Evolutionary conservation across 129 eudicot species (phyloP), one percentile per base, ranked within the genome.

Genomic region (Lonicera japonica): DNA sequence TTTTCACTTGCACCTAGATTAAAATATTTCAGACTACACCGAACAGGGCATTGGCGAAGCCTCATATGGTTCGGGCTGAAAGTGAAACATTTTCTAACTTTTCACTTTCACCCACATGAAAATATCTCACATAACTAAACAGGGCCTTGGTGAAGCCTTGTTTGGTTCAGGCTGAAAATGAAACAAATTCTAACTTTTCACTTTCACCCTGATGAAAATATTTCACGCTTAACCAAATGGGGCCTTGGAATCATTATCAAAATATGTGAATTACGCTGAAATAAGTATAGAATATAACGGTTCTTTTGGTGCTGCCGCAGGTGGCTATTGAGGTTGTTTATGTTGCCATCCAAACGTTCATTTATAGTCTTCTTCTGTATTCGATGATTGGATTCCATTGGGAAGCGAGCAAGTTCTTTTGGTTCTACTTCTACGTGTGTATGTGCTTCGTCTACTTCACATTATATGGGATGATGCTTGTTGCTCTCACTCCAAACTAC

Each of bases 391-490:
- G 95, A 64, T 86, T 74, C 63, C 57, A 63, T 5, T 83, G 84
- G 90, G 20, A 21, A n/a, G 75, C 67, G 5, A 82, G 15, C 8
- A 82, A 72, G 51, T 86, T 86, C 76, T 62, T 82, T 0, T 86
- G 70, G 71, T 82, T 76, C 78, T 82, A 76, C 74, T 82, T 64
- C 75, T 86, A 43, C 52, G 70, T 86, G 14, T 76, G 55, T 39
- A 82, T 74, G 86, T 86, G 82, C 59, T 86, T 86, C 34, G 67
- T 69, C 38, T 86, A 86, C 78, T 77, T 73, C 80, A 74, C 80
- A 5, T 21, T 73, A 22, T 86, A 86, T 19, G 95, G 95, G 10
- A 86, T 86, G 86, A 82, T 79, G 89, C 78, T 79, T 53, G 84
- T 86, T 0, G 79, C 95, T 3, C 80, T 82, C 64, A 86, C 89